Base-by-base conservation (phyloP, 805 yeast genomes). In the Candida berthetii region DNA sequence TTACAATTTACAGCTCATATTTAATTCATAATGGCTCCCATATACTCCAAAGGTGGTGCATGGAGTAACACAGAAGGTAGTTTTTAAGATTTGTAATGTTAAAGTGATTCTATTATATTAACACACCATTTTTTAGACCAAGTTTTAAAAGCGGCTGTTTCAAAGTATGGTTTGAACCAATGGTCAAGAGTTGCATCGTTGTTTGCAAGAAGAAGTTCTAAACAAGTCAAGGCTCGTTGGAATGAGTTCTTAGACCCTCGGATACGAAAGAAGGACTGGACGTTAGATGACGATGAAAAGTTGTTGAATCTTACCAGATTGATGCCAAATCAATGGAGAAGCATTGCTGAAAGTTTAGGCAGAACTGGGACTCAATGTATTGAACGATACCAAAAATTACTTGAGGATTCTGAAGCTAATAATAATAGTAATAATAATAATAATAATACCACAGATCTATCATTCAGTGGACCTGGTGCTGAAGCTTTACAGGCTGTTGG, bases 191-290 rank as follows among this genome's bases (percentile, higher is more conserved):
- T 91, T 4, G 85, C 96, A 1, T 88, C 97, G 1, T 69, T 91
- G 36, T 65, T 91, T 29, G 82, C 87, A 6, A 79, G 85, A 57
- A 91, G 91, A 61, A 82, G 89, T 2, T 95, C 97, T 4, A 81
- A 80, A 54, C 98, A 93, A 58, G 91, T 95, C 47, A 87, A 89
- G 54, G 85, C 95, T 2, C 68, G 98, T 48, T 91, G 99, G 99
- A 71, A 69, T 38, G 96, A 91, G 54, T 89, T 83, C 77, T 65
- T 91, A 31, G 83, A 81, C 57, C 97, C 98, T 1, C 60, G 69
- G 4, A 71, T 91, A 38, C 68, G 74, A 53, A 78, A 78, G 47
- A 44, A 62, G 1, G 81, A 73, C 22, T 93, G 96, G 93, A 64
- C 83, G 0, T 66, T 71, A 24, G 82, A 77, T 22, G 96, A 90